Percentiles rank a stretch among this genome's conserved stretches.
Evolutionary conservation across 805 yeast species (phyloP).

Genomic region (Yamadazyma sp.): DNA sequence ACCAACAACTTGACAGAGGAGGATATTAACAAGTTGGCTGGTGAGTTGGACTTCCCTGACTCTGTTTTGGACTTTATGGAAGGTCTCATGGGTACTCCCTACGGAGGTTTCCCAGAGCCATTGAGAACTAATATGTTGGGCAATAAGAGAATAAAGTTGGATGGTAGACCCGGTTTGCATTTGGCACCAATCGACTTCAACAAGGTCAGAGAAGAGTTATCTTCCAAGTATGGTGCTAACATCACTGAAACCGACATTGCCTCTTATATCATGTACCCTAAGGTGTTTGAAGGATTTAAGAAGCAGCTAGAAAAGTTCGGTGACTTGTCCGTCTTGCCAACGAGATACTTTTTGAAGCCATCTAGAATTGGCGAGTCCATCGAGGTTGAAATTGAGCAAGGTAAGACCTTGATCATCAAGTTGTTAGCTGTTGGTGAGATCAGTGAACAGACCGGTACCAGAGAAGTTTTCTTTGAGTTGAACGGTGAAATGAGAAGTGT

Average conservation of each 20-base stretch:
- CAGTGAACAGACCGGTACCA: conserved; percentile 77
- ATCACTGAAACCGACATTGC: conserved; percentile 89
- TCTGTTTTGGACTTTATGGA: conserved; percentile 98
- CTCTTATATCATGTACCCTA: conserved; percentile 96
- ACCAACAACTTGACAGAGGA: conserved; percentile 83
- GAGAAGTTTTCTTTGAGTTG: conserved; percentile 96
- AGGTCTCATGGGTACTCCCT: conserved; percentile 99
- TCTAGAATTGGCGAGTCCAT: conserved; percentile 88
- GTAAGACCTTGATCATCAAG: conserved; percentile 89
- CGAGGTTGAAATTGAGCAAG: conserved; percentile 86
- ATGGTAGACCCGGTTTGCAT: conserved; percentile 87
- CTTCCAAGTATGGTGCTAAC: conserved; percentile 67
- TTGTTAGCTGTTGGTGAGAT: conserved; percentile 91
- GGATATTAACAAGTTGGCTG: conserved; percentile 86
- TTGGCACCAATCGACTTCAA: conserved; percentile 81
- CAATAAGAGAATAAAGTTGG: conserved; percentile 90
- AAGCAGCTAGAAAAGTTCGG: conserved; percentile 76
- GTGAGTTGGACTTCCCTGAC: conserved; percentile 95
- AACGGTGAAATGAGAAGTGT: conserved; percentile 98
- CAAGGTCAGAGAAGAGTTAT: conserved; percentile 69
- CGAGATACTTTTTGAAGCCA: conserved; percentile 84
- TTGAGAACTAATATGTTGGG: conserved; percentile 86
- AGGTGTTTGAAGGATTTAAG: conserved; percentile 88
- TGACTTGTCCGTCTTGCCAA: conserved; percentile 92
- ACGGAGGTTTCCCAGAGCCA: conserved; percentile 99